Percentiles rank a stretch among this genome's conserved stretches.
phyloP scores from a whole-genome alignment of 2,329 filamentous ascomycete species.

The Cercospora sesami region DNA sequence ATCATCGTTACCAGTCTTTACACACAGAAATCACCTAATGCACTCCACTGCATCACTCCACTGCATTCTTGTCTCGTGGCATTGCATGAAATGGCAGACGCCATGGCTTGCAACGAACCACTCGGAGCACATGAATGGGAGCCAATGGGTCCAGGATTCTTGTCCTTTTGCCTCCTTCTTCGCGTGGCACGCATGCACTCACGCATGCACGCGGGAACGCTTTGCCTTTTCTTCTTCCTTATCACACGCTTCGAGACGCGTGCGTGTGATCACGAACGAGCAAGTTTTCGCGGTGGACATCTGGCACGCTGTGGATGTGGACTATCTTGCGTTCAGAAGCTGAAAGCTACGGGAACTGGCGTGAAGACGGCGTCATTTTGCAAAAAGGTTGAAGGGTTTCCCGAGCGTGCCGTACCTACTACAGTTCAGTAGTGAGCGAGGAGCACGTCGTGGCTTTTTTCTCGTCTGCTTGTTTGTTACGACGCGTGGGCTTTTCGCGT shows the following conservation, averaged over 20 bases:
- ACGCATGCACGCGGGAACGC: not conserved
- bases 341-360: not conserved
- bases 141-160: not conserved
- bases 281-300: not conserved
- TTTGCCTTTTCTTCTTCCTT: not conserved
- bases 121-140: not conserved
- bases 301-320: not conserved
- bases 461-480: not conserved
- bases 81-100: not conserved
- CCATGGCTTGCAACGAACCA: not conserved
- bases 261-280: not conserved
- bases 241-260: not conserved
- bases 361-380: not conserved
- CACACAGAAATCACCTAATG: not conserved
- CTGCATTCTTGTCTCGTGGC: not conserved
- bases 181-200: not conserved
- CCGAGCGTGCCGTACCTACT: not conserved
- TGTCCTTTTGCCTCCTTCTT: not conserved
- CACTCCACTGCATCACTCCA: not conserved
- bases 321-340: not conserved
- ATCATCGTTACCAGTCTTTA: not conserved
- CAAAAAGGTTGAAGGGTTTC: not conserved
- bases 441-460: not conserved
- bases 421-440: not conserved
- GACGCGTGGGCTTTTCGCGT: not conserved